Evolutionary conservation across 208 protist genomes (phyloP), one percentile per base, ranked within the genome.

Genomic region (Trypanosoma vivax): DNA sequence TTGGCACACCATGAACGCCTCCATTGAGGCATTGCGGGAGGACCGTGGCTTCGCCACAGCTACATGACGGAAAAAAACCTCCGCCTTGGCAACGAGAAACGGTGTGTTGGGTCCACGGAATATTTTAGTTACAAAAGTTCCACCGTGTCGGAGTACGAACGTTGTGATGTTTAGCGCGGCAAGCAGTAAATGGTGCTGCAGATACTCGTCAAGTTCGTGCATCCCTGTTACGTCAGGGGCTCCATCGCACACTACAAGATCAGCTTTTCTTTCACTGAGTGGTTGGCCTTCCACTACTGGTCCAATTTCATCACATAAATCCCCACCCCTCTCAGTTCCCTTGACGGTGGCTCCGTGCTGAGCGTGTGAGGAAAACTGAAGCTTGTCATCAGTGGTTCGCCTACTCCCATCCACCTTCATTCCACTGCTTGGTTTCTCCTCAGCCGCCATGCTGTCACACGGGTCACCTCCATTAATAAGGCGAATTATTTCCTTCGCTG

Each of bases 151-250:
- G 0, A 99, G 81, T 19, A 99, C 70, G 49, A 92, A 89, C 10
- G 92, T 97, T 3, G 97, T 96, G 48, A 99, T 99, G 70, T 97
- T 97, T 29, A 99, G 71, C 23, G 97, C 97, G 5, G 98, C 95
- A 5, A 99, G 81, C 2, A 99, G 83, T 0, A 99, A 73, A 72
- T 99, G 97, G 41, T 96, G 77, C 70, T 99, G 98, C 38, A 99
- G 73, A 68, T 98, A 99, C 80, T 99, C 97, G 65, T 99, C 98
- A 23, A 99, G 78, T 76, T 99, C 97, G 64, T 99, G 98, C 75
- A 99, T 88, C 19, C 98, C 97, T 1, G 97, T 99, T 14, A 99
- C 98, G 70, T 99, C 98, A 1, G 98, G 98, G 0, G 98, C 98
- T 13, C 98, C 98, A 76, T 99, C 98, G 63, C 94, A 99, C 18